Conservation (phyloP, 495 filamentous ascomycete genomes). For the Aspergillus asperescens region DNA sequence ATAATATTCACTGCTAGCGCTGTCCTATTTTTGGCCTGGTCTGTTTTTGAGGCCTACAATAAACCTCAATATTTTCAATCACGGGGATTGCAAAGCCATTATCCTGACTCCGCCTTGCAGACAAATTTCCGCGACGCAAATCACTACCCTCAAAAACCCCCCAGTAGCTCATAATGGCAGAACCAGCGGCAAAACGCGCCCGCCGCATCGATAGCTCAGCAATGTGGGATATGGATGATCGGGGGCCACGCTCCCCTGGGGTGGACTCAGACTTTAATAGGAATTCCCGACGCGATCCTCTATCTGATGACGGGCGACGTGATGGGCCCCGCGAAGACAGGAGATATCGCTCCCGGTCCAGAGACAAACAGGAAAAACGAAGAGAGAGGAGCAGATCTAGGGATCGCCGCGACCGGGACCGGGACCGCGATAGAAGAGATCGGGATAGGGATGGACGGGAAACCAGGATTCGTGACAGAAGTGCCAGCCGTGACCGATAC, state of each 20-base stretch:
- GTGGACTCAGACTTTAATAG: constrained; percentile 33
- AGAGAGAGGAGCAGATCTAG: constrained; percentile 43
- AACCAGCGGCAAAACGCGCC: constrained; percentile 51
- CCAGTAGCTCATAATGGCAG: constrained; percentile 35
- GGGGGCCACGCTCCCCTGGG: constrained; percentile 24
- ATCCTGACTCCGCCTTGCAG: neutral
- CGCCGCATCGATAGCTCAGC: constrained; percentile 48
- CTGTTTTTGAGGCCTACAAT: neutral
- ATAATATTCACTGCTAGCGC: neutral
- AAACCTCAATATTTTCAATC: neutral
- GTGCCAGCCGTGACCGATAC: constrained; percentile 43
- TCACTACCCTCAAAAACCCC: neutral
- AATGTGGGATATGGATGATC: constrained; percentile 50
- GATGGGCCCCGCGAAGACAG: constrained; percentile 32
- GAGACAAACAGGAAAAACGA: constrained; percentile 38
- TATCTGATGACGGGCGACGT: constrained; percentile 29
- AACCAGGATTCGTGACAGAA: constrained; percentile 40
- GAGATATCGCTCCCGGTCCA: constrained; percentile 40
- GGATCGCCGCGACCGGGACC: constrained; percentile 39
- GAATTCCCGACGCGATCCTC: constrained; percentile 29
- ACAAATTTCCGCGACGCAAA: neutral
- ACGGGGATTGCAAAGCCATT: neutral
- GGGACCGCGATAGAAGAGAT: constrained; percentile 30
- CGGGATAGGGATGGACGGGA: constrained; percentile 38
- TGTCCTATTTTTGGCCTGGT: neutral